Base-by-base conservation (phyloP, 2,329 filamentous ascomycete genomes). In the Fonsecaea pedrosoi region DNA sequence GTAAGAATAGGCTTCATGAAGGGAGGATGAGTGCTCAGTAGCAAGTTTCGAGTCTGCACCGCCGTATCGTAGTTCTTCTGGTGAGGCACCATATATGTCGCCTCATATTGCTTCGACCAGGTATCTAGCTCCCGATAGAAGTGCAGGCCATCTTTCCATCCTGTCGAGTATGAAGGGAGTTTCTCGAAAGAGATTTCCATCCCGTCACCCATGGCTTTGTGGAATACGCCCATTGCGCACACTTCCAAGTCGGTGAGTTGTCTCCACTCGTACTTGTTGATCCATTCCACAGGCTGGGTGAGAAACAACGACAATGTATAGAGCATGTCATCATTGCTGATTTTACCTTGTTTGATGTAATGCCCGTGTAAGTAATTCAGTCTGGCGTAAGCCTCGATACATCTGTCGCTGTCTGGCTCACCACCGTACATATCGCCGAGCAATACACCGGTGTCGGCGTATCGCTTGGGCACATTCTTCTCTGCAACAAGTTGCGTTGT, bases 261-360 rank as follows among this genome's bases (percentile, higher is more conserved):
- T 1, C 91, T 85, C 90, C 91, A 94, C 75, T 94, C 92, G 72
- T 87, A 91, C 5, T 79, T 79, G 4, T 82, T 75, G 37, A 90
- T 84, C 82, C 90, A 92, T 13, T 84, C 81, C 35, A 85, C 77
- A 0, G 90, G 89, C 74, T 92, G 88, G 0, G 84, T 80, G 18
- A 90, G 83, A 74, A 92, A 92, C 0, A 92, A 75, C 12, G 82
- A 80, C 0, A 91, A 80, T 0, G 88, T 90, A 75, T 89, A 90
- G 0, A 91, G 80, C 80, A 90, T 83, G 69, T 90, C 89, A 13
- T 83, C 80, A 55, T 90, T 84, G 4, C 80, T 80, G 69, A 91
- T 90, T 71, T 85, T 85, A 45, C 86, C 85, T 0, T 84, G 79
- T 56, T 82, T 80, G 56, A 84, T 84, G 74, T 90, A 89, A 2